phyloP scores from a whole-genome alignment of 306 rosid genomes.

The Geum urbanum region DNA sequence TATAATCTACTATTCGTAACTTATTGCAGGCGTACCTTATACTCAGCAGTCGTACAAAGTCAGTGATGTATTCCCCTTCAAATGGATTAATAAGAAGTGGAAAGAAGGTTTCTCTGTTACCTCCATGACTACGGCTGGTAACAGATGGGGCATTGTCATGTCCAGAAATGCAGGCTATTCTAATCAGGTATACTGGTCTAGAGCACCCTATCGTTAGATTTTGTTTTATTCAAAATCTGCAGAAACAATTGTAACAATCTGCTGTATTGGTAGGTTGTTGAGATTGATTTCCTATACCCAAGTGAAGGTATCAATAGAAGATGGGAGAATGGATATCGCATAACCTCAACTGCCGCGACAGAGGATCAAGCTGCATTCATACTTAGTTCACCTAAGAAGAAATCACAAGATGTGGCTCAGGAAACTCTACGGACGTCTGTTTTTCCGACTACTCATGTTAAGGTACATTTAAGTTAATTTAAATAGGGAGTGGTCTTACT shows the following conservation, averaged over 20 bases:
- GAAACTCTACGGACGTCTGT: constrained; percentile 42
- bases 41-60: constrained; percentile 54
- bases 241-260: neutral
- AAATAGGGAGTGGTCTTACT: neutral
- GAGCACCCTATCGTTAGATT: neutral
- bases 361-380: constrained; percentile 48
- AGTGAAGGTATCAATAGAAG: constrained; percentile 49
- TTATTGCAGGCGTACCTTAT: constrained; percentile 35
- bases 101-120: constrained; percentile 46
- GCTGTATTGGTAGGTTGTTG: constrained; percentile 34
- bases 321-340: constrained; percentile 44
- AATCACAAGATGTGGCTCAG: constrained; percentile 38
- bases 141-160: constrained; percentile 47
- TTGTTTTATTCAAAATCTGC: constrained; percentile 6
- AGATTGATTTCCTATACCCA: constrained; percentile 43
- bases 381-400: constrained; percentile 40
- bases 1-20: neutral
- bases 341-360: constrained; percentile 43
- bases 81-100: constrained; percentile 49
- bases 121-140: constrained; percentile 43
- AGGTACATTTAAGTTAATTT: constrained; percentile 24
- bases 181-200: constrained; percentile 31
- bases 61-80: constrained; percentile 45
- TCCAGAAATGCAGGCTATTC: constrained; percentile 41
- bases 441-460: constrained; percentile 38